Percentiles rank a stretch among this genome's conserved stretches.
Conservation (phyloP, 192 early-diverging fungal species). For the Backusella psychrophila region DNA sequence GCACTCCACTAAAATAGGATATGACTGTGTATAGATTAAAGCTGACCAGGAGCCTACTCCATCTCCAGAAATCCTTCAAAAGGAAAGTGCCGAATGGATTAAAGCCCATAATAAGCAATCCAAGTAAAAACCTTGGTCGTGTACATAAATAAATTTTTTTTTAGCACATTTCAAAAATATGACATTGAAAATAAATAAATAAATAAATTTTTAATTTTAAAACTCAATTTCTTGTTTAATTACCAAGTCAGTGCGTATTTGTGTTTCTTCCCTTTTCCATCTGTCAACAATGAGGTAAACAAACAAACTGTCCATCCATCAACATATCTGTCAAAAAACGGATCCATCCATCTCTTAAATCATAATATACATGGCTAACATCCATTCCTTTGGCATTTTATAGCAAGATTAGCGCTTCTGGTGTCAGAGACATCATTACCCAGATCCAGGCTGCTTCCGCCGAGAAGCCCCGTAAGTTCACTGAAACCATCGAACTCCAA, state of each 20-base stretch:
- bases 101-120: background rate
- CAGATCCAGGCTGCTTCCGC: slow-evolving; percentile 70
- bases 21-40: background rate
- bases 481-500: slow-evolving; percentile 96
- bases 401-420: slow-evolving; percentile 85
- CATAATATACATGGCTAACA: background rate
- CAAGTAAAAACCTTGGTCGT: background rate
- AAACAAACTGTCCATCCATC: slow-evolving; percentile 23
- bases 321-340: slow-evolving; percentile 10
- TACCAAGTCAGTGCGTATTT: slow-evolving; percentile 3
- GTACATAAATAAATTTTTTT: background rate
- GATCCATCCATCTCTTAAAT: slow-evolving; percentile 24
- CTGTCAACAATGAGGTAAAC: slow-evolving; percentile 30
- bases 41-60: background rate
- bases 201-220: background rate
- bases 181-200: background rate
- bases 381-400: background rate
- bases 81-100: background rate
- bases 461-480: slow-evolving; percentile 95
- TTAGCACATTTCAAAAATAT: background rate
- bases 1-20: too few relatives aligned
- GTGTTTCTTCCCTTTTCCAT: slow-evolving; percentile 17
- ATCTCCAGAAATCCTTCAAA: background rate
- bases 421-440: slow-evolving; percentile 79
- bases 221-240: background rate